Base-by-base conservation (phyloP, 108 stramenopile genomes). In the Cyclotella kingstonii region DNA sequence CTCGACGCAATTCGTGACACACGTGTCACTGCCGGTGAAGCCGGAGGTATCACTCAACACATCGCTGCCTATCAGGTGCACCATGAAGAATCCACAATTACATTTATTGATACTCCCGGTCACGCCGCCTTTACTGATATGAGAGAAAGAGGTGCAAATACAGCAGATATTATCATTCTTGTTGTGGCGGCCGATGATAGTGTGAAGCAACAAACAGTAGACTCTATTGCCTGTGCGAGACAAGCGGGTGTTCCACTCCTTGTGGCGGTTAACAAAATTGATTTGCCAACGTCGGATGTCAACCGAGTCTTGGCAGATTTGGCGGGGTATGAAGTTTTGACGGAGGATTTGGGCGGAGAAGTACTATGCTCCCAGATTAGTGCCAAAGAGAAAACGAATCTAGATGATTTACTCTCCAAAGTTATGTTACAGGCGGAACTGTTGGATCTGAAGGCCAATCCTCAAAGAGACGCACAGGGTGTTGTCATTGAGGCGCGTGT, bases 131-230 rank as follows among this genome's bases (percentile, higher is more conserved):
- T 99, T 53, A 86, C 86, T 2, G 94, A 94, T 55, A 99, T 99
- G 98, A 78, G 99, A 26, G 80, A 93, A 46, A 82, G 97, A 11
- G 99, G 99, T 45, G 95, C 97, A 7, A 93, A 94, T 66, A 94
- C 96, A 26, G 98, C 99, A 26, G 99, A 99, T 77, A 88, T 99
- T 43, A 97, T 98, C 17, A 84, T 98, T 53, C 62, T 99, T n/a
- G 99, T 99, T 6, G 94, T 99, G n/a, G 97, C 98, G 0, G 98
- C 96, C 2, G 97, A 97, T 63, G 99, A 99, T 73, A 94, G 98
- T 22, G 94, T 99, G 66, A 95, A 90, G 66, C 89, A 97, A 65
- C 99, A 99, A 73, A 99, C 99, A 14, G 77, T 81, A 18, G 99
- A 99, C 73, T 96, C 96, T 2, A 93, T 99, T 73, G 86, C 83